Base-by-base conservation (phyloP, 345 rosid genomes). In the Sonneratia alba region DNA sequence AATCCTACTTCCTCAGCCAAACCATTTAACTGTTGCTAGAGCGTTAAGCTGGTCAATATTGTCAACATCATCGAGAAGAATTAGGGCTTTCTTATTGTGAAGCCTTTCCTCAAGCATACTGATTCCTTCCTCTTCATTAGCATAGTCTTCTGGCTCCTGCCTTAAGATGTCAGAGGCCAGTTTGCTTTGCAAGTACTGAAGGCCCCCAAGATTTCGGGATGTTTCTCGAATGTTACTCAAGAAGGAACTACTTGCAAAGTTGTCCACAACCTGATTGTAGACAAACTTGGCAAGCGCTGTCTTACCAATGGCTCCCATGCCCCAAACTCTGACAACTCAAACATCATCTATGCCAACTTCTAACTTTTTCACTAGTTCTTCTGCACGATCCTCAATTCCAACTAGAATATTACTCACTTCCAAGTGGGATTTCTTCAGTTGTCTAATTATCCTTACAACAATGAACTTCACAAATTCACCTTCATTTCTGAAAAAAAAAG, bases 221-320 rank as follows among this genome's bases (percentile, higher is more conserved):
- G 1, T 56, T 40, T 1, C 68, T 61, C 55, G 32, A 22, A 69
- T 19, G 22, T 69, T 3, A 3, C 38, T 27, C 21, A 74, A 53
- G 68, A 74, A 74, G 45, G 62, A 69, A 45, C 45, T 24, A 19
- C 69, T 6, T 36, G 69, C 69, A 19, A 24, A 74, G 11, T 2
- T 38, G 9, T 1, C 3, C n/a, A 24, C 6, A 7, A 62, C 14
- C 14, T 47, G 12, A 0, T 62, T 69, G 51, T 1, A 74, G 57
- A 74, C 37, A 0, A 61, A 67, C 12, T 68, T 69, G 36, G 34
- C 73, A 19, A 69, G 72, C 7, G 73, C 69, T 0, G 73, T 74
- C 21, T 74, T 69, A 4, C 73, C 77, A 0, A 74, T 74, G 0
- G 73, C 73, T 10, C 69, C 69, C 69, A 63, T 37, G 32, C 69